Conservation (phyloP, 768 basidiomycete species). For the Tylopilus balloui region DNA sequence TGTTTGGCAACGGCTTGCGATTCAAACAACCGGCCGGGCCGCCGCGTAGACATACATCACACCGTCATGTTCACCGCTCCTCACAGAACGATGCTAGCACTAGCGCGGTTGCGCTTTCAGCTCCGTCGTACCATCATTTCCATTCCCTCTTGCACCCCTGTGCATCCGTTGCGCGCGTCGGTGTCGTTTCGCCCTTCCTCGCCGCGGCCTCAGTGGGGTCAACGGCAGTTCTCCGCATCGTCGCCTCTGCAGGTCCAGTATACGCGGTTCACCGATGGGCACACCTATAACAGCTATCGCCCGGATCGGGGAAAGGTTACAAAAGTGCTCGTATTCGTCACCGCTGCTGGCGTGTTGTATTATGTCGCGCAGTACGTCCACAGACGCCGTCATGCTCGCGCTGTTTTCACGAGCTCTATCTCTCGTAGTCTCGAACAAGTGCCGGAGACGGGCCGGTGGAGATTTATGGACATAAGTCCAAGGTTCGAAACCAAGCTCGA, state of each 20-base stretch:
- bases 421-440: constrained; percentile 69
- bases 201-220: background rate
- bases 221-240: constrained; percentile 21
- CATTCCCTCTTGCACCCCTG: background rate
- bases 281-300: constrained; percentile 2
- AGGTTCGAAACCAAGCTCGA: constrained; percentile 54
- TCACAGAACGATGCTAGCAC: constrained; percentile 1
- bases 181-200: background rate
- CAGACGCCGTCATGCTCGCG: background rate
- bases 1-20: constrained; percentile 14
- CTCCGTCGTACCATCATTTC: background rate
- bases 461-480: constrained; percentile 79
- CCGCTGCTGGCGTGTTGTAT: constrained; percentile 23
- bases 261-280: constrained; percentile 22
- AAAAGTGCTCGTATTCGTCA: constrained; percentile 18
- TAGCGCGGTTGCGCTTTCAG: constrained; percentile 1
- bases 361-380: constrained; percentile 28
- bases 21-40: constrained; percentile 7
- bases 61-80: constrained; percentile 10
- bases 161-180: background rate
- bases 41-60: background rate
- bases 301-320: constrained; percentile 7
- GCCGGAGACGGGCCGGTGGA: constrained; percentile 79
- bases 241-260: constrained; percentile 22
- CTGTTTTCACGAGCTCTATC: background rate